Percentiles rank a stretch among this genome's conserved stretches.
Conservation (phyloP, 2,329 filamentous ascomycete species). For the Mycosphaerella sp. region DNA sequence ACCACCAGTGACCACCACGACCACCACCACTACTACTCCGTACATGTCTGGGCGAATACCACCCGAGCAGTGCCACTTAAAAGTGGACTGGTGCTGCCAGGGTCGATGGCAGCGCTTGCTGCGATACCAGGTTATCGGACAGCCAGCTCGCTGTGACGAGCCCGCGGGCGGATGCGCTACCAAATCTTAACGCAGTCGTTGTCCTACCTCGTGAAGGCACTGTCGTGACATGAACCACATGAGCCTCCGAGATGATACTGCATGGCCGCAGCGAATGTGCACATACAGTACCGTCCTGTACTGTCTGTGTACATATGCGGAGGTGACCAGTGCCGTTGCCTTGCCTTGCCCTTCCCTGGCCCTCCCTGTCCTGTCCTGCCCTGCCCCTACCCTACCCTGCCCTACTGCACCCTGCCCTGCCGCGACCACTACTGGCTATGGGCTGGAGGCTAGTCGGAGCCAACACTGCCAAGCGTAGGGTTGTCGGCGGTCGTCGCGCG, state of each 20-base stretch:
- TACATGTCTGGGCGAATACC: constrained; percentile 5
- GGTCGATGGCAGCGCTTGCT: constrained; percentile 16
- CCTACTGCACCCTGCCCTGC: background rate
- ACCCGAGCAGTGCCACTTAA: constrained; percentile 14
- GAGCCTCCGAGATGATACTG: constrained; percentile 3
- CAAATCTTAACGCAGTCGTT: constrained; percentile 16
- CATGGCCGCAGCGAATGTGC: background rate
- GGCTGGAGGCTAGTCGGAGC: background rate
- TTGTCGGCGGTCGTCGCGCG: background rate
- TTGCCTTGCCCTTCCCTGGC: too few relatives aligned
- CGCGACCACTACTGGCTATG: background rate
- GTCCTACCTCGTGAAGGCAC: constrained; percentile 13
- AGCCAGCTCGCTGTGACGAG: constrained; percentile 14
- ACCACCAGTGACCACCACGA: too few relatives aligned
- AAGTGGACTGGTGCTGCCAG: constrained; percentile 11
- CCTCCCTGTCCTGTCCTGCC: too few relatives aligned
- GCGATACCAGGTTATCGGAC: constrained; percentile 22
- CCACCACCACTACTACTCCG: too few relatives aligned
- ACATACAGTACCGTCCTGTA: background rate
- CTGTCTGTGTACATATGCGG: background rate
- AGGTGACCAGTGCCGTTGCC: constrained; percentile 3
- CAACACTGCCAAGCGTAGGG: background rate
- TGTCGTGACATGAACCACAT: constrained; percentile 13
- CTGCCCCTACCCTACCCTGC: too few relatives aligned
- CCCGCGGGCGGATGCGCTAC: constrained; percentile 16